A percentile compares a stretch with the other conserved stretches of the same genome.
Evolutionary conservation across 306 rosid genomes (phyloP).

Genomic region (Cucumis hystrix): DNA sequence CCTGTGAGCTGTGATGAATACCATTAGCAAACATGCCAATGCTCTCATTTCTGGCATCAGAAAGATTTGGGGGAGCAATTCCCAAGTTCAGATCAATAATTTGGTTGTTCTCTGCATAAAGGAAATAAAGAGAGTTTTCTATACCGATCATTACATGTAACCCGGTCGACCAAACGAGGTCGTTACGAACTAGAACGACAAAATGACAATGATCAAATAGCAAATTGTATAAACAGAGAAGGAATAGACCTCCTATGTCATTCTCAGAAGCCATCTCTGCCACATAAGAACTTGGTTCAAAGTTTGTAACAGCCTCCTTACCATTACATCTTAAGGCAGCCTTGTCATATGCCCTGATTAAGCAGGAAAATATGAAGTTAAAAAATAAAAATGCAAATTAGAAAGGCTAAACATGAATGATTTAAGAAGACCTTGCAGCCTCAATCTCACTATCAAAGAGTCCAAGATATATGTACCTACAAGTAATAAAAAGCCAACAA

Average conservation of each 20-base stretch:
- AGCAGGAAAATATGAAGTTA: constrained; percentile 8
- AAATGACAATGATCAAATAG: background rate
- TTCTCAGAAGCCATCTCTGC: constrained; percentile 41
- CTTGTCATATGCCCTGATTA: constrained; percentile 75
- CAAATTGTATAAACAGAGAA: background rate
- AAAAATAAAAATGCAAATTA: background rate
- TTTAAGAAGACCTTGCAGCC: constrained; percentile 74
- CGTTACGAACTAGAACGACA: background rate
- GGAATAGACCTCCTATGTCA: constrained; percentile 34
- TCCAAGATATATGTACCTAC: constrained; percentile 94
- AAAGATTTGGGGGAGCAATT: constrained; percentile 46
- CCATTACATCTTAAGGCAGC: constrained; percentile 87
- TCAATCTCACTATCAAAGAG: constrained; percentile 85
- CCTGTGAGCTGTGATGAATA: constrained; percentile 33
- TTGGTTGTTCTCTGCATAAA: constrained; percentile 30
- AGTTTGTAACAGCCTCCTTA: constrained; percentile 82
- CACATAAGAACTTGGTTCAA: constrained; percentile 51
- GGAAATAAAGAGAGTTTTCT: background rate
- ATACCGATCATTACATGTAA: background rate
- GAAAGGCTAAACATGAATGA: background rate
- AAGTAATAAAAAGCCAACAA: background rate
- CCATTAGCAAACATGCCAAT: constrained; percentile 20
- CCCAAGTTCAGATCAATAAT: constrained; percentile 79
- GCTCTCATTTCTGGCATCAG: constrained; percentile 28
- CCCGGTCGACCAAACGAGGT: background rate